Evolutionary conservation across 2,329 filamentous ascomycete species (phyloP).

Genomic region (Rutstroemia sp.): DNA sequence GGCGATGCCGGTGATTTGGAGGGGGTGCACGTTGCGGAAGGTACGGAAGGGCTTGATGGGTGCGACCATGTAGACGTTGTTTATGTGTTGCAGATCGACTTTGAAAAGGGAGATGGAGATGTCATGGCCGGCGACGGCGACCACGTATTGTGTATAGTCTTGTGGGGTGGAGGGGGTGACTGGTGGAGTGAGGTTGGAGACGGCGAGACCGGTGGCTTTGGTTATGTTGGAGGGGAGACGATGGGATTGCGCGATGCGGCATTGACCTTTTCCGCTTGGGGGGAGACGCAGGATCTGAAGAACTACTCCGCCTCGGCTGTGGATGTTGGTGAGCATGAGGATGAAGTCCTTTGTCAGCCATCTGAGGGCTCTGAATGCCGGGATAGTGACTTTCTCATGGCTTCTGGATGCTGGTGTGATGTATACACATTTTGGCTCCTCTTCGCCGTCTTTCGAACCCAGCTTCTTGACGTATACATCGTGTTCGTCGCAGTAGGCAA

Average conservation of each 20-base stretch:
- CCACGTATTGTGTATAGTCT: slow-evolving; percentile 65
- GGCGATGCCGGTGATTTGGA: slow-evolving; percentile 50
- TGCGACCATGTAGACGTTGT: slow-evolving; percentile 41
- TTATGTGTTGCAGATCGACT: slow-evolving; percentile 55
- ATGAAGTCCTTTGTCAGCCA: slow-evolving; percentile 52
- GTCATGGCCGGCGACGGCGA: slow-evolving; percentile 76
- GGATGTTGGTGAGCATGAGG: slow-evolving; percentile 50
- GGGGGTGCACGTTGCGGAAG: slow-evolving; percentile 47
- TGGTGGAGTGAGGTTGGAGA: slow-evolving; percentile 57
- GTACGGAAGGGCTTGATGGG: slow-evolving; percentile 46
- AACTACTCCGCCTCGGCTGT: slow-evolving; percentile 49
- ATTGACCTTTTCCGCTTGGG: slow-evolving; percentile 29
- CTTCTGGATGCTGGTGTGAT: slow-evolving; percentile 42
- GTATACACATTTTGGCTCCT: slow-evolving; percentile 47
- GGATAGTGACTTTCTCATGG: slow-evolving; percentile 36
- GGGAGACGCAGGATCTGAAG: slow-evolving; percentile 46
- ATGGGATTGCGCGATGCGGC: slow-evolving; percentile 43
- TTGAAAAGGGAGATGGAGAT: slow-evolving; percentile 72
- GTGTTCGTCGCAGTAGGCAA: slow-evolving; percentile 73
- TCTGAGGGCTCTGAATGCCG: slow-evolving; percentile 50
- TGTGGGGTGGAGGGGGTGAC: slow-evolving; percentile 41
- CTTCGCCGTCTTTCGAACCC: slow-evolving; percentile 32
- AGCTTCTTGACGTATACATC: slow-evolving; percentile 54
- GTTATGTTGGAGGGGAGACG: slow-evolving; percentile 61
- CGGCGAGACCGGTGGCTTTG: slow-evolving; percentile 70